These are phyloP conservation scores for Penicillium paxilli DNA, from an alignment of 495 filamentous ascomycete species.

Conservation along the genomic window DNA sequence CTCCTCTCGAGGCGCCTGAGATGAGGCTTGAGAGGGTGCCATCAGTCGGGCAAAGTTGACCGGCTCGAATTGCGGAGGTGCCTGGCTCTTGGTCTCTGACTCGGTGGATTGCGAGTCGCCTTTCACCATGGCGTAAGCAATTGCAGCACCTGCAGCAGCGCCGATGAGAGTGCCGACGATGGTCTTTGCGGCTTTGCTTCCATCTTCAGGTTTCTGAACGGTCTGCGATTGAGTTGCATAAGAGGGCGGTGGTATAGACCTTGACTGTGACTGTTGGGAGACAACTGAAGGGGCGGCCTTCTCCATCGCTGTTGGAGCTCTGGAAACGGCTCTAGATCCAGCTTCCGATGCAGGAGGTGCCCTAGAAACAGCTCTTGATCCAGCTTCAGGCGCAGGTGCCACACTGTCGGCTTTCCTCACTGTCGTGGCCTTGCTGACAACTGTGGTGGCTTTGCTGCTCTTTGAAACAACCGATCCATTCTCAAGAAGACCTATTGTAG, in stretches of 20 bases:
- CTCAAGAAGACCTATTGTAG: slow-evolving; percentile 37
- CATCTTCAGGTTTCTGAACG: slow-evolving; percentile 36
- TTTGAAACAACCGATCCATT: slow-evolving; percentile 42
- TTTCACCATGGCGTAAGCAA: slow-evolving; percentile 71
- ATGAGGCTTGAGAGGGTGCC: slow-evolving; percentile 27
- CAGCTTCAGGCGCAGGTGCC: slow-evolving; percentile 27
- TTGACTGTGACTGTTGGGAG: slow-evolving; percentile 25
- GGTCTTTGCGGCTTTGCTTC: slow-evolving; percentile 48
- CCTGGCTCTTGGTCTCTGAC: slow-evolving; percentile 17
- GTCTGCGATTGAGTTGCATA: slow-evolving; percentile 32
- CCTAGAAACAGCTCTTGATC: slow-evolving; percentile 31
- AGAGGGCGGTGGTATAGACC: slow-evolving; percentile 21
- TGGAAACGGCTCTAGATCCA: slow-evolving; percentile 31
- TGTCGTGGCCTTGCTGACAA: slow-evolving; percentile 26
- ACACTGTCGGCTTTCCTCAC: slow-evolving; percentile 31
- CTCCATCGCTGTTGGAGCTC: slow-evolving; percentile 31
- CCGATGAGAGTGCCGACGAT: slow-evolving; percentile 76
- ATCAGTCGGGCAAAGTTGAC: slow-evolving; percentile 34
- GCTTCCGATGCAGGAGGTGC: slow-evolving; percentile 31
- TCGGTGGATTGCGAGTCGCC: slow-evolving; percentile 38
- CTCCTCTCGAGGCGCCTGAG: slow-evolving; percentile 21
- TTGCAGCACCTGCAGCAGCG: slow-evolving; percentile 70
- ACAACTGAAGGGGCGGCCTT: slow-evolving; percentile 28
- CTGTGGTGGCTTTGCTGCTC: slow-evolving; percentile 30
- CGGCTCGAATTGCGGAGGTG: slow-evolving; percentile 25